phyloP scores from a whole-genome alignment of 2,329 filamentous ascomycete genomes.

The Pseudocercospora macadamiae region DNA sequence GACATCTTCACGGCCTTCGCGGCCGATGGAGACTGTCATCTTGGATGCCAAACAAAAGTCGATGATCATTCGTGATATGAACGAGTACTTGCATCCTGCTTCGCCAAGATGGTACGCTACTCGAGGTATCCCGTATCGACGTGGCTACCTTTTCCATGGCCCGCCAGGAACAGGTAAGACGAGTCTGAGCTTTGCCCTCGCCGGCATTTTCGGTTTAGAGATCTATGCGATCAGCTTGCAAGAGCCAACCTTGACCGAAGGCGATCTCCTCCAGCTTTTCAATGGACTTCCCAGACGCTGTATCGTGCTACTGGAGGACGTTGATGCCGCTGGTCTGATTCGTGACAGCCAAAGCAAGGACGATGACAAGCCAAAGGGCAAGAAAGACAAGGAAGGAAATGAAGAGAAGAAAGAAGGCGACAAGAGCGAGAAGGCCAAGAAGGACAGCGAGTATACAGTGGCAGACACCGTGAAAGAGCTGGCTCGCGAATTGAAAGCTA shows the following conservation, averaged over 20 bases:
- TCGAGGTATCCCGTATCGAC: conserved; percentile 80
- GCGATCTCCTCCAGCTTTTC: conserved; percentile 57
- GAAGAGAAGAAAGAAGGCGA: conserved; percentile 19
- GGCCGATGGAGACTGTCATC: conserved; percentile 75
- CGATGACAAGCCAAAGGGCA: conserved; percentile 27
- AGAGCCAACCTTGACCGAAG: conserved; percentile 75
- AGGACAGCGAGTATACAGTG: conserved; percentile 29
- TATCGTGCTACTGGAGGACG: conserved; percentile 52
- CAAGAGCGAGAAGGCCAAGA: conserved; percentile 24
- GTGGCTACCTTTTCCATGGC: conserved; percentile 80
- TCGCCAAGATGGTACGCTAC: conserved; percentile 81
- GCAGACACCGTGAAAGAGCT: conserved; percentile 33
- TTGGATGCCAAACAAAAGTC: conserved; percentile 69
- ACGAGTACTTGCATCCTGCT: conserved; percentile 73
- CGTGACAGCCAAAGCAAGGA: conserved; percentile 39
- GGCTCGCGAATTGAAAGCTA: conserved; percentile 32
- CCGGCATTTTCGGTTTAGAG: conserved; percentile 51
- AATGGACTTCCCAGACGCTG: conserved; percentile 48
- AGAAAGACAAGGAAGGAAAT: conserved; percentile 22
- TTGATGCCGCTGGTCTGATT: conserved; percentile 51
- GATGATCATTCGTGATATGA: conserved; percentile 70
- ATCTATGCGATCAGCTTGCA: conserved; percentile 51
- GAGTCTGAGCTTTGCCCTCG: conserved; percentile 45
- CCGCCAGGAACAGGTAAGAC: conserved; percentile 53
- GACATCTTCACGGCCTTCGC: conserved; percentile 60